Evolutionary conservation across 495 filamentous ascomycete species (phyloP), one percentile per base, ranked within the genome.

Genomic region (Jackrogersella minutella): DNA sequence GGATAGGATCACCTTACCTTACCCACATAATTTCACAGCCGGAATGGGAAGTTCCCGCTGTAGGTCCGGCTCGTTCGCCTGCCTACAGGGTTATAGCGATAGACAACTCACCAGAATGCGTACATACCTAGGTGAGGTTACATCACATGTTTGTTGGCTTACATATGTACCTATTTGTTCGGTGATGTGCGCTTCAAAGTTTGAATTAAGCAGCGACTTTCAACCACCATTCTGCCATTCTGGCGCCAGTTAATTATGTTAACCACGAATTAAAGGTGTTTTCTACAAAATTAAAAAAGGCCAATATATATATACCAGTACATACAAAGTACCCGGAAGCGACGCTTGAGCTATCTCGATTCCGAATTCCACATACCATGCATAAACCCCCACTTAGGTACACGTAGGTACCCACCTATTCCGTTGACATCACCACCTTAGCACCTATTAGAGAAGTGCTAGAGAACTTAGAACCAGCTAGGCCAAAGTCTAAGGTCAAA

Each of bases 371-470:
- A 51, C 34, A 16, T 22, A 34, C 19, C 52, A 43, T 56, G 64
- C 50, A 57, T 67, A 36, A 46, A 33, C 30, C 16, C 34, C 50
- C 52, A 58, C 37, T 16, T 50, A 52, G 24, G 54, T 58, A 67
- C 37, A 58, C 43, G 37, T 58, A 54, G 36, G 65, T 63, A 68
- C 47, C 54, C 59, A 62, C 54, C 39, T 28, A 63, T 44, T 26
- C 13, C 40, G 31, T 61, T 69, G 66, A 69, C 66, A 69, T 69
- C 66, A 69, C 66, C 66, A 69, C 40, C n/a, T 19, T 31, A 14
- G 36, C 37, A 24, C 14, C 52, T 41, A 36, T 39, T 49, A 50
- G 44, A 39, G 31, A 47, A 51, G n/a, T 28, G 31, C 17, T 55
- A 56, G 39, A n/a, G 22, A 56, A 58, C 40, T 33, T 43, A 31